Evolutionary conservation across 2,329 filamentous ascomycete genomes (phyloP), one percentile per base, ranked within the genome.

Genomic region (Pseudocercospora fuligena): DNA sequence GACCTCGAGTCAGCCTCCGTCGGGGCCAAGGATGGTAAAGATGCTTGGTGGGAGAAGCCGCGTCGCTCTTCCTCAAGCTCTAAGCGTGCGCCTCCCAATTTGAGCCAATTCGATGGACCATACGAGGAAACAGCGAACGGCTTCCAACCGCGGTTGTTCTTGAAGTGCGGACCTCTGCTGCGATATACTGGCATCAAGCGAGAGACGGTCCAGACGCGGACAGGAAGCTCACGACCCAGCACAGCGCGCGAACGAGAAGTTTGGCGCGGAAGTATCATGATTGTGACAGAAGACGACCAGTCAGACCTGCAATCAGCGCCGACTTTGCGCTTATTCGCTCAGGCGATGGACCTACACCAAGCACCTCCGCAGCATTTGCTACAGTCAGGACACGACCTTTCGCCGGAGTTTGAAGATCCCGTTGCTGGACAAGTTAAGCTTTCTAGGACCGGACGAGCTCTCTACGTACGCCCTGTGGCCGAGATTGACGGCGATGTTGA

Each of bases 241-340:
- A 73, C 76, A 59, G 78, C 78, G 0, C 71, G 74, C 11, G 89
- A 92, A 51, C 87, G 88, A 60, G 92, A 97, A 73, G 89, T 94
- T 21, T 99, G 95, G 95, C 88, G 94, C 77, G 95, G 95, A 5
- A 96, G 89, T 67, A 86, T 98, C 65, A 93, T 99, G 92, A 97
- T 99, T 73, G 93, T 99, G 23, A 98, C 95, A 0, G 86, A 89
- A 61, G 94, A 99, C 75, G 86, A 88, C 1, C 87, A 90, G 47
- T 98, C 94, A 1, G 91, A 90, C 0, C 97, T 97, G 75, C 89
- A 92, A 57, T 86, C 86, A n/a, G 78, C 82, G 0, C 95, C 95
- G 3, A 92, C 87, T 0, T 82, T 99, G 70, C 87, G 94, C 51
- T 80, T 99, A 3, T 99, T 98, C 77, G 89, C 90, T 6, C 94